These are phyloP conservation scores for Trichoderma guizhouense DNA, from an alignment of 2,329 filamentous ascomycete species.

Conservation along the genomic window DNA sequence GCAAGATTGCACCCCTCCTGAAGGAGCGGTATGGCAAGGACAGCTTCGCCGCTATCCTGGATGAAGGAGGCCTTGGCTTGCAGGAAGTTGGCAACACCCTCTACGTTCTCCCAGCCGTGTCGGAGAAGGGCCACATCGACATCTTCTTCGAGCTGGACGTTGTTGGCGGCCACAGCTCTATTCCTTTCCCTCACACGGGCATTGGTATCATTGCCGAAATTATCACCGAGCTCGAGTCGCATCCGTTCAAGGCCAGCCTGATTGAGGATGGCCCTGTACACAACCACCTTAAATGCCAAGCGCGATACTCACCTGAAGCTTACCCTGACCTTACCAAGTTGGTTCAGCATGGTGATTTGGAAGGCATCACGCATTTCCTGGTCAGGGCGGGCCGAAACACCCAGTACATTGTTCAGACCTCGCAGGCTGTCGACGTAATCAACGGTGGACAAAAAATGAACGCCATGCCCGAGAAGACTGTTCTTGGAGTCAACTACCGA, in stretches of 20 bases:
- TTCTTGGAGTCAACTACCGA: slow-evolving; percentile 58
- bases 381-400: slow-evolving; percentile 22
- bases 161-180: slow-evolving; percentile 58
- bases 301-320: slow-evolving; percentile 51
- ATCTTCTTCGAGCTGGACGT: slow-evolving; percentile 55
- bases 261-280: slow-evolving; percentile 53
- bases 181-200: slow-evolving; percentile 61
- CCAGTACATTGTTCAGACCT: slow-evolving; percentile 58
- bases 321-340: slow-evolving; percentile 38
- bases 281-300: slow-evolving; percentile 55
- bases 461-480: slow-evolving; percentile 60
- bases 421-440: slow-evolving; percentile 59
- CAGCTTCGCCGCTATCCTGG: slow-evolving; percentile 58
- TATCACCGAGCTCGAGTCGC: slow-evolving; percentile 59
- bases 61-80: slow-evolving; percentile 60
- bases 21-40: slow-evolving; percentile 53
- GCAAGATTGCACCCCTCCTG: slow-evolving; percentile 47
- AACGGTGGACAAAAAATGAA: slow-evolving; percentile 64
- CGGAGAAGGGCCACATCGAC: slow-evolving; percentile 62
- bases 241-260: slow-evolving; percentile 48
- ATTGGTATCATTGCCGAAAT: slow-evolving; percentile 68
- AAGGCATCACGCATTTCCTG: slow-evolving; percentile 29
- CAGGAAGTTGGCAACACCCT: slow-evolving; percentile 43
- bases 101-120: slow-evolving; percentile 57
- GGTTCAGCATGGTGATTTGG: slow-evolving; percentile 30